These are phyloP conservation scores for Edaphochlamys debaryana DNA, from an alignment of 139 green algal genomes.

Conservation along the genomic window DNA sequence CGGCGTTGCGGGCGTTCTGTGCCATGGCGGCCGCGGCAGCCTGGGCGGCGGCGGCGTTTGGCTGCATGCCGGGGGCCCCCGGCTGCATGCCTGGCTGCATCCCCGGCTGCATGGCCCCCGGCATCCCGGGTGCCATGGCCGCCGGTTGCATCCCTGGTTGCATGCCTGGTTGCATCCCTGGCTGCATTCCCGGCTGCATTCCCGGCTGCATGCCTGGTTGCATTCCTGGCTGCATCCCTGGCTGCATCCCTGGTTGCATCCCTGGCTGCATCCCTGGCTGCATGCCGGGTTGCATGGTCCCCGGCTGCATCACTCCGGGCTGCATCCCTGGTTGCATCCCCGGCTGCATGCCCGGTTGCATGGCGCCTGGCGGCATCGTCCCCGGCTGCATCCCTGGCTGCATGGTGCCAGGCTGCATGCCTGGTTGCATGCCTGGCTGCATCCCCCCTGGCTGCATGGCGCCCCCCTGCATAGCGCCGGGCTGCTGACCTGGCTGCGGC, in stretches of 20 bases:
- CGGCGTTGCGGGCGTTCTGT: not conserved
- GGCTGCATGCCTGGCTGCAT: not conserved
- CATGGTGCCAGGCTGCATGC: not conserved
- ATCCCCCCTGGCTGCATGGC: not conserved
- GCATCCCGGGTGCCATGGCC: not conserved
- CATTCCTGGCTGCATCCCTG: not conserved
- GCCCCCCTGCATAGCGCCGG: no score
- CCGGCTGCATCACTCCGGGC: conserved; percentile 9
- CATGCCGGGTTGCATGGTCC: conserved; percentile 1
- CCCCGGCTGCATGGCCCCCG: not conserved
- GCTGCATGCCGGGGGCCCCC: not conserved
- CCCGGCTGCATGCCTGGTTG: not conserved
- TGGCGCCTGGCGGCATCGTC: not conserved
- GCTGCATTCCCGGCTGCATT: no score
- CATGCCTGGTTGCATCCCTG: no score
- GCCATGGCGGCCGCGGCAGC: conserved; percentile 10
- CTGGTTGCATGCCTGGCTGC: not conserved
- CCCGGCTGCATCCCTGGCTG: not conserved
- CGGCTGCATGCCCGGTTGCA: not conserved
- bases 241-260: conserved; percentile 1
- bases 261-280: not conserved
- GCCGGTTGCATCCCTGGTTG: conserved; percentile 15
- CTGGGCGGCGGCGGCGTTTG: not conserved
- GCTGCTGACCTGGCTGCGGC: not conserved
- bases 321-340: not conserved